These are phyloP conservation scores for Lodderomyces metapsilosis DNA, from an alignment of 1,139 yeast species.

Conservation along the genomic window DNA sequence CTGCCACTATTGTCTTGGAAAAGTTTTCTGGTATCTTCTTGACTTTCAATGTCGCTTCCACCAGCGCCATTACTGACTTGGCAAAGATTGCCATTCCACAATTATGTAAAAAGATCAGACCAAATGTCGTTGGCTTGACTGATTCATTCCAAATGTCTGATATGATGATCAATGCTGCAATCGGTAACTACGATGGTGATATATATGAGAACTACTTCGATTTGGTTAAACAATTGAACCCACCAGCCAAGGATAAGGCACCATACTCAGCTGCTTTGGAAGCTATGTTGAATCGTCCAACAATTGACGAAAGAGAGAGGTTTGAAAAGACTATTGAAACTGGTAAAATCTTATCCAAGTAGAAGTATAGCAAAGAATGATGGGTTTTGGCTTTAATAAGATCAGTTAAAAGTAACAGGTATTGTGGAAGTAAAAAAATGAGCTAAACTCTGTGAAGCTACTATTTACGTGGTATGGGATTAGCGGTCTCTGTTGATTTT, in stretches of 20 bases:
- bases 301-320: slow-evolving; percentile 40
- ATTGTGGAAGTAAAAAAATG: neutral
- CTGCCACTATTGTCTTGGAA: slow-evolving; percentile 33
- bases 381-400: neutral
- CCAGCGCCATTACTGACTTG: slow-evolving; percentile 34
- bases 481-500: too few relatives aligned
- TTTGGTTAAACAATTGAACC: slow-evolving; percentile 36
- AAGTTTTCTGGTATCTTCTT: slow-evolving; percentile 41
- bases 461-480: too few relatives aligned
- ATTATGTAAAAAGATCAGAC: slow-evolving; percentile 40
- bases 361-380: neutral
- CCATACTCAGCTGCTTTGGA: slow-evolving; percentile 38
- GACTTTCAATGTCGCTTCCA: slow-evolving; percentile 33
- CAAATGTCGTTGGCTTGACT: slow-evolving; percentile 44
- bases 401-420: neutral
- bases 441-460: too few relatives aligned
- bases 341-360: slow-evolving; percentile 33
- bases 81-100: slow-evolving; percentile 33
- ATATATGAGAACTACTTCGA: slow-evolving; percentile 47
- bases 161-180: slow-evolving; percentile 41
- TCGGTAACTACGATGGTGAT: slow-evolving; percentile 47
- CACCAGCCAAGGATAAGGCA: slow-evolving; percentile 37
- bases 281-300: slow-evolving; percentile 38
- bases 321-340: slow-evolving; percentile 28
- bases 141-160: slow-evolving; percentile 51